Base-by-base conservation (phyloP, 2,329 filamentous ascomycete genomes). In the Penicillium sp. region DNA sequence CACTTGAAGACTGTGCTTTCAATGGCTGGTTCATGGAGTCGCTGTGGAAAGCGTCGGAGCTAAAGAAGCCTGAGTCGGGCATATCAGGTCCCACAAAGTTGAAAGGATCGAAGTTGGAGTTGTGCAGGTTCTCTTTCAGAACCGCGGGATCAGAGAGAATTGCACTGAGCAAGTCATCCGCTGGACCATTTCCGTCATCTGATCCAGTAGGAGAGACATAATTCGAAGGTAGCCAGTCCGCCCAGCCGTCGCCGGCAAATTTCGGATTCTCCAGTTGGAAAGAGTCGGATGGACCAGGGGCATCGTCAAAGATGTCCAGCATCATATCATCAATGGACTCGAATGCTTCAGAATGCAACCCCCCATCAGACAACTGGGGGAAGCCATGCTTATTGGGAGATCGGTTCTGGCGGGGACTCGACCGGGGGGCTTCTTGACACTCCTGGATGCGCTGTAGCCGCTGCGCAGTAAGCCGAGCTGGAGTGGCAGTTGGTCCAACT, bases 261-360 rank as follows among this genome's bases (percentile, higher is more conserved):
- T 61, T 59, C 11, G 48, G 40, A 10, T 53, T 49, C 17, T 54
- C 56, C 14, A 68, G 48, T 26, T 63, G 58, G 26, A 62, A 54
- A 1, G 56, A 47, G 29, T 64, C 55, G 7, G 54, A 39, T 11
- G 62, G 18, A 46, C 44, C 26, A 50, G 56, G n/a, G 37, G 46
- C 50, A n/a, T 63, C 53, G 14, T 67, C 61, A 26, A 69, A 65
- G 17, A 69, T 68, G 39, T 67, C 60, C 27, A 65, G 54, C 8
- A 68, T 56, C 50, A 66, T 61, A 17, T 57, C 59, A 39, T 67
- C 60, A 27, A 68, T 55, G 5, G 51, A 50, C 23, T 56, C 51
- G 35, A 64, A 62, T 13, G 45, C 49, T 23, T 51, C 54, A 8
- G 56, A 43, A 10, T 50, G 47, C 20, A 65, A 57, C 14, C 45